phyloP scores from a whole-genome alignment of 306 rosid genomes.

The Vigna nakashimae region DNA sequence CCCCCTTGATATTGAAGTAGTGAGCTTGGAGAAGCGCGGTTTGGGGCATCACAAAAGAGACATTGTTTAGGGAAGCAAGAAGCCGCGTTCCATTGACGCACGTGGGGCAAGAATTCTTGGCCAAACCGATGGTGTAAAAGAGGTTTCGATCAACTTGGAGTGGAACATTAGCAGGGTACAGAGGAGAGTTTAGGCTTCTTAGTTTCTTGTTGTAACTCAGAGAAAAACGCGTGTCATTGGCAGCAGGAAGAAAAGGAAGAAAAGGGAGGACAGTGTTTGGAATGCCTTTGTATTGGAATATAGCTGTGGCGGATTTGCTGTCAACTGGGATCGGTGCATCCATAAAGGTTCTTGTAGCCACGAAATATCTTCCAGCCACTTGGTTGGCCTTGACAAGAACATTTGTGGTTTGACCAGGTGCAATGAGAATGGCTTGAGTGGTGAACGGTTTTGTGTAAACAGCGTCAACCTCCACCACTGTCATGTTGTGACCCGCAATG shows the following conservation, averaged over 20 bases:
- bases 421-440: conserved; percentile 72
- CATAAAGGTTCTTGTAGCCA: conserved; percentile 73
- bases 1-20: conserved; percentile 70
- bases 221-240: conserved; percentile 71
- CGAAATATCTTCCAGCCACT: conserved; percentile 68
- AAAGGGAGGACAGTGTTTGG: conserved; percentile 74
- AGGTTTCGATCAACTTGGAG: conserved; percentile 73
- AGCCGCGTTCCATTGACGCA: conserved; percentile 81
- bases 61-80: conserved; percentile 81
- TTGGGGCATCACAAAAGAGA: conserved; percentile 79
- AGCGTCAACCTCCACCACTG: conserved; percentile 93
- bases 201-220: conserved; percentile 62
- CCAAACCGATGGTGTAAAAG: conserved; percentile 77
- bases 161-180: conserved; percentile 82
- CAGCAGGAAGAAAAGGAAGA: conserved; percentile 64
- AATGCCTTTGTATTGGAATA: conserved; percentile 74
- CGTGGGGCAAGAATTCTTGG: conserved; percentile 64
- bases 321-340: conserved; percentile 75
- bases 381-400: conserved; percentile 74
- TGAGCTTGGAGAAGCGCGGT: conserved; percentile 87
- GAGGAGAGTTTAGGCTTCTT: conserved; percentile 63
- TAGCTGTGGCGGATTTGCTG: conserved; percentile 80
- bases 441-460: conserved; percentile 83
- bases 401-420: conserved; percentile 92
- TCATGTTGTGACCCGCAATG: conserved; percentile 74